Base-by-base conservation (phyloP, 2,329 filamentous ascomycete genomes). In the Blastomyces emzantsi region DNA sequence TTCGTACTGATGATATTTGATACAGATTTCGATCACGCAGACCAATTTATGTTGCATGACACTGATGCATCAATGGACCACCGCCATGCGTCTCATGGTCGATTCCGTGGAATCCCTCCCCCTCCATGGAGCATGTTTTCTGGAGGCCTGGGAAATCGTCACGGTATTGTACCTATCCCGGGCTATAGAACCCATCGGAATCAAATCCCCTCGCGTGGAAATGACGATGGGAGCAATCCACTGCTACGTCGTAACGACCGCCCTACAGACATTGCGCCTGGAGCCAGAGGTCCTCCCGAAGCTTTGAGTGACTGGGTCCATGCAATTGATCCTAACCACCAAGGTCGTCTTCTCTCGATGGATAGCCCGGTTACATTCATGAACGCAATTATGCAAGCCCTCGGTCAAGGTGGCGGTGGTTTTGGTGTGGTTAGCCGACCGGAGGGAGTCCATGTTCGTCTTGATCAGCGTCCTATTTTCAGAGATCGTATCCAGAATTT, bases 201-300 rank as follows among this genome's bases (percentile, higher is more conserved):
- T 45, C 73, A 77, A 60, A 69, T 75, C 17, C 79, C 83, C 41
- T 77, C 83, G 61, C 81, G 83, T 63, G 81, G 81, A 36, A 82
- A 83, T 43, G 91, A 96, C 67, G 92, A 97, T 72, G 92, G 91
- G 3, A 82, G 87, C 28, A 97, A 97, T 71, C 93, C 93, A 54
- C 81, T 97, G 15, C 84, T 97, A 62, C 88, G 92, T 67, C 87
- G 90, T 63, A 75, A 76, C 56, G 77, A 74, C 62, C 74, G 72
- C 58, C 68, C 69, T 33, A 68, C 70, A 51, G 75, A 77, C 39
- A 59, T 66, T 41, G 41, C 70, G 49, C 70, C 70, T 41, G 78
- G 77, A 64, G 72, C 71, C 28, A 74, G 76, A 67, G 73, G 62
- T n/a, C 67, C 73, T 15, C 69, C 70, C 59, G 78, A 81, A 63